These are phyloP conservation scores for Noccaea bulbosa DNA, from an alignment of 345 rosid genomes.

Conservation along the genomic window DNA sequence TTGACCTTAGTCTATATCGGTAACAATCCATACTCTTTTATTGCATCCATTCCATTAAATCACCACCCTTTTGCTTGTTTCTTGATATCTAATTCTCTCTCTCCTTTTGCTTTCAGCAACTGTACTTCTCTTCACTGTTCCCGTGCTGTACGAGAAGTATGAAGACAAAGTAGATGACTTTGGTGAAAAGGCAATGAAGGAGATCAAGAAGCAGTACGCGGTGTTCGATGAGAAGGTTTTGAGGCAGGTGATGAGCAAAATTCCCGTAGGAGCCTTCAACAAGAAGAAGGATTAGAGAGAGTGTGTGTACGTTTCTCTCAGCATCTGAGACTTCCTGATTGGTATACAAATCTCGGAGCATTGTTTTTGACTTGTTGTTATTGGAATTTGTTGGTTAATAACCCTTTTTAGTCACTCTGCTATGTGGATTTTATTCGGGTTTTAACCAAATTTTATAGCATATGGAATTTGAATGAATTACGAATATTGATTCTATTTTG, in stretches of 20 bases:
- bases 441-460: constrained; percentile 43
- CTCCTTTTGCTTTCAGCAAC: constrained; percentile 55
- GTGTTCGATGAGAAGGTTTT: constrained; percentile 86
- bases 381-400: constrained; percentile 30
- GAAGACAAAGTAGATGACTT: constrained; percentile 83
- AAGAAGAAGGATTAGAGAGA: constrained; percentile 64
- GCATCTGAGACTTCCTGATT: constrained; percentile 33
- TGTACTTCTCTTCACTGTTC: constrained; percentile 73
- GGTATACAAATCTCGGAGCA: constrained; percentile 23
- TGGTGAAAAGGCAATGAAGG: constrained; percentile 69
- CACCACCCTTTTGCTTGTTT: not conserved
- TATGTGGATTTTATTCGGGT: constrained; percentile 27
- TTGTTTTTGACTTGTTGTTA: constrained; percentile 27
- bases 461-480: constrained; percentile 37
- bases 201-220: constrained; percentile 78
- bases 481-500: constrained; percentile 11
- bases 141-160: constrained; percentile 87
- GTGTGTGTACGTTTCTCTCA: constrained; percentile 35
- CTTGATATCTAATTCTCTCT: not conserved
- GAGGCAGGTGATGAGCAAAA: constrained; percentile 90
- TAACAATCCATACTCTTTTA: constrained; percentile 37
- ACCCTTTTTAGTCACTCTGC: constrained; percentile 16
- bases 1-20: constrained; percentile 78
- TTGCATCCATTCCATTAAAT: not conserved
- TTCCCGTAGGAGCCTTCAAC: constrained; percentile 68